Base-by-base conservation (phyloP, 441 rosid genomes). In the Erodium texanum region DNA sequence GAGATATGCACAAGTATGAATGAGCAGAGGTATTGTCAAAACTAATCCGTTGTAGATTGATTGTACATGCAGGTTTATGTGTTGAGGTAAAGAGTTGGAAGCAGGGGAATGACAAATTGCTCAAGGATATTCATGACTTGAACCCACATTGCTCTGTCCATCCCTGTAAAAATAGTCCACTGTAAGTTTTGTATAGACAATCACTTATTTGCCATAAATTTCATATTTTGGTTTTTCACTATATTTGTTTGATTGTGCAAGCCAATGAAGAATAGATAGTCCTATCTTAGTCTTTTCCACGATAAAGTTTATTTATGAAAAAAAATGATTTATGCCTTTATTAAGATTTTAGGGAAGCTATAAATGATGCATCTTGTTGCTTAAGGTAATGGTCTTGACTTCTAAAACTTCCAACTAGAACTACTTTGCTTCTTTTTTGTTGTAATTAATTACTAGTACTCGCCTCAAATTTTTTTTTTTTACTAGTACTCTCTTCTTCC, bases 51-150 rank as follows among this genome's bases (percentile, higher is more conserved):
- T 18, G 50, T 41, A 15, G 62, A 41, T 65, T 70, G 10, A 68
- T n/a, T 70, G 68, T 27, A 36, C 68, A 67, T 77, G 79, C 82
- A 85, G 87, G 79, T 70, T 70, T 86, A 68, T 41, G 59, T 59
- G 77, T 23, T 43, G 86, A 79, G 80, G 74, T 79, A 72, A 77
- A 71, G 65, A 78, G 63, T 3, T 66, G 58, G 73, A 81, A 73
- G 38, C 65, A 45, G 50, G 82, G 82, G 77, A 83, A 83, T 66
- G 79, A 85, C 74, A 74, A 72, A 52, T n/a, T 82, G 75, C 73
- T 81, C 61, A 71, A 74, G 77, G 84, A 82, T 41, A 83, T 86
- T 70, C 71, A 73, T 34, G 77, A 72, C 52, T 54, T 78, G 82
- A 81, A 72, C 70, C 72, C 18, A 68, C 16, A 50, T 48, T 82